Conservation (phyloP, 768 basidiomycete genomes). For the Agaricus bisporus region DNA sequence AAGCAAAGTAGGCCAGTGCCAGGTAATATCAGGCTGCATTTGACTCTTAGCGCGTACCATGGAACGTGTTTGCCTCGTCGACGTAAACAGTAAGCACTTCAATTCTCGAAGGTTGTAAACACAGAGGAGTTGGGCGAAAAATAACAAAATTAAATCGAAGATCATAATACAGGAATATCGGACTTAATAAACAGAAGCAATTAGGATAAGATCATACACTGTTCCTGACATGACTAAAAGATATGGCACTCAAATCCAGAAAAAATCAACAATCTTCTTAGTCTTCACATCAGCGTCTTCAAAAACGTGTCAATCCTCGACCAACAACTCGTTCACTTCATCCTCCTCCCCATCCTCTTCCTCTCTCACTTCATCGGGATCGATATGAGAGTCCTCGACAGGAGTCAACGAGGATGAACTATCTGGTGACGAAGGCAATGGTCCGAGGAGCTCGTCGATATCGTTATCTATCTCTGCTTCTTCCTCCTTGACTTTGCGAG, state of each 20-base stretch:
- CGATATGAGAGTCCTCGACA: constrained; percentile 34
- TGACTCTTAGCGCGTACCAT: too few relatives aligned
- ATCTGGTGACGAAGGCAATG: constrained; percentile 10
- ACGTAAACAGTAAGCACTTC: too few relatives aligned
- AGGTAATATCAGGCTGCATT: too few relatives aligned
- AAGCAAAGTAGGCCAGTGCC: too few relatives aligned
- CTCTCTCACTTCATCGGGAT: constrained; percentile 38
- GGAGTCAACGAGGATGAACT: constrained; percentile 15
- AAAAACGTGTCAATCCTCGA: constrained; percentile 20
- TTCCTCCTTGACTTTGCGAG: constrained; percentile 11
- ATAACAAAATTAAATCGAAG: too few relatives aligned
- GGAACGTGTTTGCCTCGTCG: too few relatives aligned
- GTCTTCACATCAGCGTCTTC: background rate
- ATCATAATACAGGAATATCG: too few relatives aligned
- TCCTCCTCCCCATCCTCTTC: constrained; percentile 41
- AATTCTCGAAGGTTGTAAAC: too few relatives aligned
- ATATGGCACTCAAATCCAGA: background rate
- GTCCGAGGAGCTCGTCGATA: constrained; percentile 31
- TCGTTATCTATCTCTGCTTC: constrained; percentile 28
- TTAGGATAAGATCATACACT: background rate
- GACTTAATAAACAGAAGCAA: too few relatives aligned
- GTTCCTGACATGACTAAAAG: background rate
- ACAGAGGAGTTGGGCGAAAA: too few relatives aligned
- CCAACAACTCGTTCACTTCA: constrained; percentile 44
- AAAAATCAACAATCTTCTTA: background rate